Evolutionary conservation across 2,329 filamentous ascomycete genomes (phyloP).

Genomic region (Helotiales sp.): DNA sequence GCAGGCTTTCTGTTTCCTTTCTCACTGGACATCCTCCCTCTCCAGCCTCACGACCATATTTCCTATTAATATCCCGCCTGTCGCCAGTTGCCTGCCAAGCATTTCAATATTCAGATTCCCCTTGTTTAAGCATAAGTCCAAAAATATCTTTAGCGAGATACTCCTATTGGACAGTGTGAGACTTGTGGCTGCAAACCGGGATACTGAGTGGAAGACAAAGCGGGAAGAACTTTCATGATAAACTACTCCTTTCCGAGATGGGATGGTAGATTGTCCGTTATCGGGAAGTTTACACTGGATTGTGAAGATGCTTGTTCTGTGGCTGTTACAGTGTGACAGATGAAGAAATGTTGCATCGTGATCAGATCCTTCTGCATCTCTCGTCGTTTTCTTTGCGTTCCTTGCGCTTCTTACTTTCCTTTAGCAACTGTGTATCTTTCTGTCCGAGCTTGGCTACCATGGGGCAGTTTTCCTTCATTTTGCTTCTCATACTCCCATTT

Average conservation of each 20-base stretch:
- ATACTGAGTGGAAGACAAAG: background rate
- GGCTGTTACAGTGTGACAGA: background rate
- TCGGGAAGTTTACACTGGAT: background rate
- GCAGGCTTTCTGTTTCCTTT: too few relatives aligned
- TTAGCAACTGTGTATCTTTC: background rate
- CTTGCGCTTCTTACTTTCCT: background rate
- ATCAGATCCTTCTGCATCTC: background rate
- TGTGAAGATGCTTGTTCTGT: background rate
- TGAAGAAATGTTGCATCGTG: background rate
- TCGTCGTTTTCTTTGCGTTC: background rate
- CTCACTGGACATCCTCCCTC: too few relatives aligned
- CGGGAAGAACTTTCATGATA: background rate
- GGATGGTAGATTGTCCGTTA: background rate
- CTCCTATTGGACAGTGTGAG: background rate
- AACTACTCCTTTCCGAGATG: background rate
- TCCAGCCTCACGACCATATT: too few relatives aligned
- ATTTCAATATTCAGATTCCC: background rate
- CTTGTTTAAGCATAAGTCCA: background rate
- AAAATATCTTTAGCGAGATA: background rate
- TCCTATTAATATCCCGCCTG: too few relatives aligned
- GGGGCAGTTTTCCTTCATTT: slow-evolving; percentile 1
- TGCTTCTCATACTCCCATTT: background rate
- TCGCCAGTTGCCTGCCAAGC: too few relatives aligned
- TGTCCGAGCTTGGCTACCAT: background rate
- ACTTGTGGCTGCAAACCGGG: background rate